Percentiles rank a stretch among this genome's conserved stretches.
Evolutionary conservation across 2,329 filamentous ascomycete genomes (phyloP).

Genomic region (Phoma herbarum): DNA sequence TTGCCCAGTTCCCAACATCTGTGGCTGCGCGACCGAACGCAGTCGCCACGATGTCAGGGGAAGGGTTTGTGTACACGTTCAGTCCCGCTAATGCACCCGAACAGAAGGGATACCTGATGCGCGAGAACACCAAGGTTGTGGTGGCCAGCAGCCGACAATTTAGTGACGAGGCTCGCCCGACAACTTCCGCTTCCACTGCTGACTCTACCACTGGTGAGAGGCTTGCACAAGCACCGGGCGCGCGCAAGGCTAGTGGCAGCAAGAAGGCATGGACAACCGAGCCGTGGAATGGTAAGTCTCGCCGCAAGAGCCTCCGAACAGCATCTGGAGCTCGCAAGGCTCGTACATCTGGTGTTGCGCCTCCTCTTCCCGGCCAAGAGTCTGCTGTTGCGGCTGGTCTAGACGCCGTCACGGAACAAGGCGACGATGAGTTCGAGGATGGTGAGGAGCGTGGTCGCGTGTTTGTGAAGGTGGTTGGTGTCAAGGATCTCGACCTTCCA

Average conservation of each 20-base stretch:
- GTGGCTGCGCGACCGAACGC: slow-evolving; percentile 31
- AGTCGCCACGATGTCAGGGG: slow-evolving; percentile 38
- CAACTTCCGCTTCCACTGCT: slow-evolving; percentile 44
- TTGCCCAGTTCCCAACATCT: slow-evolving; percentile 42
- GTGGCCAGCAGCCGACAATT: slow-evolving; percentile 77
- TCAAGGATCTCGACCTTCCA: slow-evolving; percentile 93
- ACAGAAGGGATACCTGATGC: slow-evolving; percentile 98
- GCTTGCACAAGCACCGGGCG: slow-evolving; percentile 70
- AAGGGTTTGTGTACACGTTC: slow-evolving; percentile 43
- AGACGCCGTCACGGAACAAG: slow-evolving; percentile 74
- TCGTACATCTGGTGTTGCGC: slow-evolving; percentile 68
- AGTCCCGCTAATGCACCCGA: slow-evolving; percentile 61
- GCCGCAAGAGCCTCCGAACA: slow-evolving; percentile 70
- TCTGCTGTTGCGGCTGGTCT: slow-evolving; percentile 75
- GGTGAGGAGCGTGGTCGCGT: slow-evolving; percentile 87
- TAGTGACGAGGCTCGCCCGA: slow-evolving; percentile 68
- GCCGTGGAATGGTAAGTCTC: slow-evolving; percentile 87
- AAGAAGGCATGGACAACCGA: slow-evolving; percentile 92
- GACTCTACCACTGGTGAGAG: slow-evolving; percentile 33
- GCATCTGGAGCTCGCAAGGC: slow-evolving; percentile 68
- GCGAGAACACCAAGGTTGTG: slow-evolving; percentile 97
- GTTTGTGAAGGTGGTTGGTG: slow-evolving; percentile 98
- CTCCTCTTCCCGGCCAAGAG: slow-evolving; percentile 86
- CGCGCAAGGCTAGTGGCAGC: slow-evolving; percentile 75
- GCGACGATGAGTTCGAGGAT: slow-evolving; percentile 73